Evolutionary conservation across 2,329 filamentous ascomycete species (phyloP), one percentile per base, ranked within the genome.

Genomic region (Colletotrichum camelliae): DNA sequence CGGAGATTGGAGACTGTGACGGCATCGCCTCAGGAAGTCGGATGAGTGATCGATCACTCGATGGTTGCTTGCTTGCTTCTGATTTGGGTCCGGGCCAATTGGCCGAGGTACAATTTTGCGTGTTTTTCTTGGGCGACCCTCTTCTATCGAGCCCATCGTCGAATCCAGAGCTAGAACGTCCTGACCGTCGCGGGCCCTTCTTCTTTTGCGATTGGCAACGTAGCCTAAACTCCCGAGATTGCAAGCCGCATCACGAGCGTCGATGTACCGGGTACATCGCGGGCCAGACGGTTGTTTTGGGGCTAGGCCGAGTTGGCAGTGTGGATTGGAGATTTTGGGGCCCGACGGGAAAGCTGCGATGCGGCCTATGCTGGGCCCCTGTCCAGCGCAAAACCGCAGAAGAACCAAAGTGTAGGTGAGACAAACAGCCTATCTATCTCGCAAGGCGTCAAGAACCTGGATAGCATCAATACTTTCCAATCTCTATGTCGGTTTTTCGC

Each of bases 141-240:
- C 58, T 65, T 64, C 70, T 71, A 31, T 55, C 29, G 35, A 52
- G 27, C 52, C 24, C 66, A 24, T 68, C 66, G 16, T 60, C 66
- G 52, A 68, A 37, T 33, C 52, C 24, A 7, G 12, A 27, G n/a
- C 31, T 31, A 35, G 68, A 35, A 29, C 24, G 43, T 52, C 43
- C n/a, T 21, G 43, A 52, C 43, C n/a, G 31, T 39, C 39, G 39
- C 18, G 8, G 68, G 64, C 29, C 57, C 43, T 21, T 52, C 43
- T 52, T 52, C 43, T 52, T 35, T 52, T 64, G 57, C 70, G 61
- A 76, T 60, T 73, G 74, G 64, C 70, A 76, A 72, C 74, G 74
- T 74, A 76, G 74, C 69, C 68, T 75, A 65, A 72, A 72, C 69
- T 64, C 60, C 73, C 73, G 73, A 75, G 70, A 76, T 76, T 76